Conservation (phyloP, 164 flowering plant genomes). For the Stephania cephalantha region DNA sequence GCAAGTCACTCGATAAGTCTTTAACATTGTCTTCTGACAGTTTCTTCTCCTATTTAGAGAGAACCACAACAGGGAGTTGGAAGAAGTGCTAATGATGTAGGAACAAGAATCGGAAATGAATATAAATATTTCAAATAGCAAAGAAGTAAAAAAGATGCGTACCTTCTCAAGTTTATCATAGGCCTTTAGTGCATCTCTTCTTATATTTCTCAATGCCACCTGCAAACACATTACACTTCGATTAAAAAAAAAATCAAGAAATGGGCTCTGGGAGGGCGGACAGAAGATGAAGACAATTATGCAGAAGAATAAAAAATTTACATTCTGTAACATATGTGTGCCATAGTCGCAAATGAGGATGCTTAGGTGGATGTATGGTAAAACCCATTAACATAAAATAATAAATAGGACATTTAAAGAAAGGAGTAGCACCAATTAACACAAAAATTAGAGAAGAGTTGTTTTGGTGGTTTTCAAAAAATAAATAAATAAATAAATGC, state of each 20-base stretch:
- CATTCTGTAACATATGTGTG: background rate
- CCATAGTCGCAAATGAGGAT: no score
- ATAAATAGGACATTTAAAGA: no score
- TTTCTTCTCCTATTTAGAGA: conserved; percentile 70
- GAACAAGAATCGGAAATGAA: background rate
- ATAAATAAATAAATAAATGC: no score
- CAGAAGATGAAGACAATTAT: background rate
- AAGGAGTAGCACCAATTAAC: no score
- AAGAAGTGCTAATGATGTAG: background rate
- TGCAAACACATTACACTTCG: conserved; percentile 18
- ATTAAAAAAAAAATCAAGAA: background rate
- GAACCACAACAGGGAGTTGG: conserved; percentile 1
- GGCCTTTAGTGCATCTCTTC: conserved; percentile 92
- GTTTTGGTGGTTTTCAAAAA: no score
- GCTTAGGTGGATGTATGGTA: no score
- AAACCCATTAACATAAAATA: no score
- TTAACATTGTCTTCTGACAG: conserved; percentile 94
- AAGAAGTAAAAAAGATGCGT: conserved; percentile 6
- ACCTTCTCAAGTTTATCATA: conserved; percentile 96
- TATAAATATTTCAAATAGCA: background rate
- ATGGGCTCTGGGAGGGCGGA: background rate
- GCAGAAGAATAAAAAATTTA: background rate
- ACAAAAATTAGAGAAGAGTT: no score
- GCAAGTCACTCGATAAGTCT: conserved; percentile 83
- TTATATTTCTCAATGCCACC: conserved; percentile 91